These are phyloP conservation scores for Penicillium daleae DNA, from an alignment of 495 filamentous ascomycete genomes.

Conservation along the genomic window DNA sequence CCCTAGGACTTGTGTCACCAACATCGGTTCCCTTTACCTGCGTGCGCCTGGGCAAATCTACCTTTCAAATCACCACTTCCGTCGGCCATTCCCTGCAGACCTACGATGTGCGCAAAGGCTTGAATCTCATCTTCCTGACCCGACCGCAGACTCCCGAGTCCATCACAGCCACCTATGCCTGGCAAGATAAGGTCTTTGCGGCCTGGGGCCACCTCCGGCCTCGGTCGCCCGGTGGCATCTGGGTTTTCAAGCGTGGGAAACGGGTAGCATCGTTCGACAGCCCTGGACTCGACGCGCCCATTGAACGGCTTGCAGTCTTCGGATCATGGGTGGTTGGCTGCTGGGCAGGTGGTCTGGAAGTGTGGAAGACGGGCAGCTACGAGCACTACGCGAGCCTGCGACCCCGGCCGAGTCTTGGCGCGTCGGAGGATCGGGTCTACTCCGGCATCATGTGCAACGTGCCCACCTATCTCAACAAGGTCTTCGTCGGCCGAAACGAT, in stretches of 20 bases:
- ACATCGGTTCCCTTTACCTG: constrained; percentile 86
- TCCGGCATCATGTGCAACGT: constrained; percentile 76
- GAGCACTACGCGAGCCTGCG: constrained; percentile 88
- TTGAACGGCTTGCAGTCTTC: constrained; percentile 78
- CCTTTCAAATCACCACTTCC: constrained; percentile 95
- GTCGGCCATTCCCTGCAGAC: constrained; percentile 89
- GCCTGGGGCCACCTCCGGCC: constrained; percentile 72
- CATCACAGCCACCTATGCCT: constrained; percentile 86
- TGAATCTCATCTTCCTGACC: constrained; percentile 91
- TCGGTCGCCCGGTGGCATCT: constrained; percentile 67
- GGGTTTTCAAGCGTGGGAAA: constrained; percentile 94
- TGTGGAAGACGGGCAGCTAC: constrained; percentile 83
- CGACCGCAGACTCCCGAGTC: constrained; percentile 81
- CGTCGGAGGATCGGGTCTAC: constrained; percentile 57
- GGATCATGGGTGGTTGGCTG: constrained; percentile 91
- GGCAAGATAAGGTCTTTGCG: constrained; percentile 83
- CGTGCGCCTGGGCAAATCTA: constrained; percentile 86
- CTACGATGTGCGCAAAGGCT: constrained; percentile 84
- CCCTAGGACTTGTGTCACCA: constrained; percentile 89
- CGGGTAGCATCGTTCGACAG: constrained; percentile 73
- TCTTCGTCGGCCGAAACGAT: constrained; percentile 83
- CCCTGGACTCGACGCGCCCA: constrained; percentile 66
- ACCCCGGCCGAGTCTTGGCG: constrained; percentile 47
- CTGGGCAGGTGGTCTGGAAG: constrained; percentile 72
- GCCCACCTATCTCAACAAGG: constrained; percentile 94